Evolutionary conservation across 2,329 filamentous ascomycete genomes (phyloP).

Genomic region (Blastomyces percursus): DNA sequence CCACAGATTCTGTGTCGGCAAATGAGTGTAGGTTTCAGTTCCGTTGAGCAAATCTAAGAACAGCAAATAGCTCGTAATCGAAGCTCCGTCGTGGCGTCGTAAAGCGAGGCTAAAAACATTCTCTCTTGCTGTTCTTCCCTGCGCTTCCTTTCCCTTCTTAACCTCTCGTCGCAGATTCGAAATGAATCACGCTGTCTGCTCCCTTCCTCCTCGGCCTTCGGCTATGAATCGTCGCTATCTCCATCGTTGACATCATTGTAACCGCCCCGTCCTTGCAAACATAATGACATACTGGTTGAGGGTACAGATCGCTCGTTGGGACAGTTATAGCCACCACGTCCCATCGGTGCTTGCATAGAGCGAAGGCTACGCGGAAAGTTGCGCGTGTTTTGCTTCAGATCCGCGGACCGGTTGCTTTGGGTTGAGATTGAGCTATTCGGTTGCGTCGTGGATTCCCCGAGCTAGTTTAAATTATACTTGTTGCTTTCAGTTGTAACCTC

Average conservation of each 20-base stretch:
- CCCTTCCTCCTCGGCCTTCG: neutral
- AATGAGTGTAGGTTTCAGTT: conserved; percentile 25
- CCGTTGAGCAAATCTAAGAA: neutral
- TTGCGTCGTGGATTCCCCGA: neutral
- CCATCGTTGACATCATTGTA: conserved; percentile 23
- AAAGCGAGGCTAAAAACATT: neutral
- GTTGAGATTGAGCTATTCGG: neutral
- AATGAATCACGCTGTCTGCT: neutral
- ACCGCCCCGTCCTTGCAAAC: conserved; percentile 23
- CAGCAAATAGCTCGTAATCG: neutral
- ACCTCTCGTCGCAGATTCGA: neutral
- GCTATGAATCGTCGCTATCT: conserved; percentile 13
- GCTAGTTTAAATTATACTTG: neutral
- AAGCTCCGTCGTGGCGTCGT: conserved; percentile 4
- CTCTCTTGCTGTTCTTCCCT: neutral
- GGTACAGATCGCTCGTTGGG: conserved; percentile 11
- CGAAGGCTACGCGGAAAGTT: neutral
- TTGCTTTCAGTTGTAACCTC: conserved; percentile 7
- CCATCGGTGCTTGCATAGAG: conserved; percentile 20
- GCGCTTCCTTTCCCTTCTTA: neutral
- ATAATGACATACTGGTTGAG: conserved; percentile 8
- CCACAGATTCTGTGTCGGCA: conserved; percentile 47
- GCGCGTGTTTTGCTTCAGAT: neutral
- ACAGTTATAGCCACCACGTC: conserved; percentile 27
- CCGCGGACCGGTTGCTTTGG: neutral